Conservation (phyloP, 2,329 filamentous ascomycete genomes). For the Diatrype stigma region DNA sequence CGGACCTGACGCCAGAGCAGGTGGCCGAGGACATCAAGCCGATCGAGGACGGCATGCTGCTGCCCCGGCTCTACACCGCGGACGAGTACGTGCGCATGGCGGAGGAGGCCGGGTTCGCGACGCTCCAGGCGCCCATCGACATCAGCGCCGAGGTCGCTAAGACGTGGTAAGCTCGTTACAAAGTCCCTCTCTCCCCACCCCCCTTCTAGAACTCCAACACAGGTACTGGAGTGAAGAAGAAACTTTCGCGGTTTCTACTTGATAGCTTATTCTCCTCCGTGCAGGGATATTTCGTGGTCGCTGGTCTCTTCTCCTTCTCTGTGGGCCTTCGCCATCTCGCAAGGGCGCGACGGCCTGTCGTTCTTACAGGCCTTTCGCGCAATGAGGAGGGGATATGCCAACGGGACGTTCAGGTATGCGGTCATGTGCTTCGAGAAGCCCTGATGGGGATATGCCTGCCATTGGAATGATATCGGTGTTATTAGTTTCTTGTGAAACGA, state of each 20-base stretch:
- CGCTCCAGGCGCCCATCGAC: slow-evolving; percentile 45
- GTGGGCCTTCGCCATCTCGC: slow-evolving; percentile 58
- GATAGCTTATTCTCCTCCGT: background rate
- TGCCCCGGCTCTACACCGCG: slow-evolving; percentile 52
- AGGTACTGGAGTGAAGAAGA: too few relatives aligned
- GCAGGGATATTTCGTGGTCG: slow-evolving; percentile 59
- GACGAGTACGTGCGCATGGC: slow-evolving; percentile 50
- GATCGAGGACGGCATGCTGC: slow-evolving; percentile 60
- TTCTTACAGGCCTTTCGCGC: slow-evolving; percentile 59
- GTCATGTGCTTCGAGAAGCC: slow-evolving; percentile 53
- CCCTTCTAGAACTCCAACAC: background rate
- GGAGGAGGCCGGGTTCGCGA: slow-evolving; percentile 41
- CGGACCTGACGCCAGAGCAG: slow-evolving; percentile 35
- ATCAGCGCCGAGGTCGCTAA: slow-evolving; percentile 55
- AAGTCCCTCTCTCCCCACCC: background rate
- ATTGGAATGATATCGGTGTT: too few relatives aligned
- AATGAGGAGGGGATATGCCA: slow-evolving; percentile 56
- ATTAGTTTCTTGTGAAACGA: too few relatives aligned
- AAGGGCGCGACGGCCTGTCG: slow-evolving; percentile 56
- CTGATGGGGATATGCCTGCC: too few relatives aligned
- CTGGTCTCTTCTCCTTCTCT: slow-evolving; percentile 56
- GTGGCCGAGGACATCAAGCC: slow-evolving; percentile 50
- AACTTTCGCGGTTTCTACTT: background rate
- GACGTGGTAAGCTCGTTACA: slow-evolving; percentile 57
- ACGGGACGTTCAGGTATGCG: slow-evolving; percentile 55